Conservation (phyloP, 1,139 yeast species). For the Yamadazyma spencermartinsiae region DNA sequence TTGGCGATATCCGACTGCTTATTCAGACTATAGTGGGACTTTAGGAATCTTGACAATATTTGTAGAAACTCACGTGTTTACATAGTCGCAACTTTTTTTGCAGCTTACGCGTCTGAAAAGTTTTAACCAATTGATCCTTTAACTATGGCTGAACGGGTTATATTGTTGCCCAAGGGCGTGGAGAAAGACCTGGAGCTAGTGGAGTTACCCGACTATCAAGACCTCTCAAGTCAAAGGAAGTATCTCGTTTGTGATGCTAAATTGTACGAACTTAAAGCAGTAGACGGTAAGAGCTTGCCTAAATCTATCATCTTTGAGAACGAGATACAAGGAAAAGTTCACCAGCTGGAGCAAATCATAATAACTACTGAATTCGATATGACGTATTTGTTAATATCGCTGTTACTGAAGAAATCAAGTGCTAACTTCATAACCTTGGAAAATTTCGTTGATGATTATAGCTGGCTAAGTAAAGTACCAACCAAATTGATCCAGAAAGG, state of each 20-base stretch:
- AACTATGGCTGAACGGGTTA: slow-evolving; percentile 11
- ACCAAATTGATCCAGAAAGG: slow-evolving; percentile 20
- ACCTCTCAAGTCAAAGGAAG: slow-evolving; percentile 19
- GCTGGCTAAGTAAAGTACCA: slow-evolving; percentile 28
- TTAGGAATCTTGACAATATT: too few species aligned
- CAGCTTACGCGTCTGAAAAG: slow-evolving; percentile 1
- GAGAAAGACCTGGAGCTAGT: slow-evolving; percentile 18
- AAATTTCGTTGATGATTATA: slow-evolving; percentile 46
- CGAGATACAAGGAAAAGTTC: slow-evolving; percentile 25
- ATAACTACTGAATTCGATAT: slow-evolving; percentile 46
- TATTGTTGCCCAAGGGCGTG: slow-evolving; percentile 22
- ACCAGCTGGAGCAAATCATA: slow-evolving; percentile 38
- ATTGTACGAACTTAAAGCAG: slow-evolving; percentile 35
- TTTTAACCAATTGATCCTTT: neutral
- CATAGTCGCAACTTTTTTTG: slow-evolving; percentile 1
- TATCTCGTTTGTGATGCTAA: slow-evolving; percentile 17
- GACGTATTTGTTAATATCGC: slow-evolving; percentile 40
- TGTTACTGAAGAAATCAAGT: slow-evolving; percentile 23
- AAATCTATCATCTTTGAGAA: slow-evolving; percentile 40
- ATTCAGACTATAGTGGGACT: slow-evolving; percentile 32
- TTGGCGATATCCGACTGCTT: slow-evolving; percentile 35
- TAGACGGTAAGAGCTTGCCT: slow-evolving; percentile 27
- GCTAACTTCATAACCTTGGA: slow-evolving; percentile 45
- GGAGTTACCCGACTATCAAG: slow-evolving; percentile 24
- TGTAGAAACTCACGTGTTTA: neutral